These are phyloP conservation scores for Coriolopsis trogii DNA, from an alignment of 1,284 basidiomycete genomes.

Conservation along the genomic window DNA sequence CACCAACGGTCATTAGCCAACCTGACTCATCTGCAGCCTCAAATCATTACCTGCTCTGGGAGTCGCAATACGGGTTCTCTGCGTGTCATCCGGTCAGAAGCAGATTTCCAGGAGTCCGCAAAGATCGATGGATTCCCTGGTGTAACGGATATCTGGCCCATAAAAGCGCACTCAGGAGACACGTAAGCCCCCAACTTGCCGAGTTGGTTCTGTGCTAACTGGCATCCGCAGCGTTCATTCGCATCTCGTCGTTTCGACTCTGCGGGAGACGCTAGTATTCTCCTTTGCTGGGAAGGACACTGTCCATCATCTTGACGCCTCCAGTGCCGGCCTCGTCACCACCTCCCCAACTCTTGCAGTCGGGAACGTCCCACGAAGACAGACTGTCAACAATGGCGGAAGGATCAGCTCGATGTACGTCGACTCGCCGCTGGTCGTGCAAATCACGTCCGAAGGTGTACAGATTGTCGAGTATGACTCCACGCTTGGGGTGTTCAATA, in stretches of 20 bases:
- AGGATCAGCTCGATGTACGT: slow-evolving; percentile 43
- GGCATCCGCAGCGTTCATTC: slow-evolving; percentile 45
- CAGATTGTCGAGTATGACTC: slow-evolving; percentile 56
- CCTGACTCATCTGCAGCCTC: slow-evolving; percentile 47
- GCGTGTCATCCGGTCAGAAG: slow-evolving; percentile 84
- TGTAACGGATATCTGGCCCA: slow-evolving; percentile 66
- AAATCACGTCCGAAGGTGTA: slow-evolving; percentile 68
- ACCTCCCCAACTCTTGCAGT: slow-evolving; percentile 67
- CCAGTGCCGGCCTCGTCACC: slow-evolving; percentile 46
- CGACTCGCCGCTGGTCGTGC: slow-evolving; percentile 62
- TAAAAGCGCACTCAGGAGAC: slow-evolving; percentile 54
- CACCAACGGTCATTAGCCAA: no score
- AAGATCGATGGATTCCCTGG: slow-evolving; percentile 61
- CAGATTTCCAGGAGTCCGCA: slow-evolving; percentile 76
- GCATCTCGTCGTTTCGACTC: slow-evolving; percentile 62
- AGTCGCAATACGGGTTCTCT: slow-evolving; percentile 81
- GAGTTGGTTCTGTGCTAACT: background rate
- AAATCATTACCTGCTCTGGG: slow-evolving; percentile 91
- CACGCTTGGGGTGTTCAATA: slow-evolving; percentile 35
- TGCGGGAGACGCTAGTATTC: slow-evolving; percentile 55
- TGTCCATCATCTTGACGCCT: slow-evolving; percentile 42
- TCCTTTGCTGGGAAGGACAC: slow-evolving; percentile 44
- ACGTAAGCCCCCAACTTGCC: slow-evolving; percentile 41
- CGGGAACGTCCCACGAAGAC: slow-evolving; percentile 52
- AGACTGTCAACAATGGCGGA: slow-evolving; percentile 26